Base-by-base conservation (phyloP, 106 monocot genomes). In the Cymbidium sinense region DNA sequence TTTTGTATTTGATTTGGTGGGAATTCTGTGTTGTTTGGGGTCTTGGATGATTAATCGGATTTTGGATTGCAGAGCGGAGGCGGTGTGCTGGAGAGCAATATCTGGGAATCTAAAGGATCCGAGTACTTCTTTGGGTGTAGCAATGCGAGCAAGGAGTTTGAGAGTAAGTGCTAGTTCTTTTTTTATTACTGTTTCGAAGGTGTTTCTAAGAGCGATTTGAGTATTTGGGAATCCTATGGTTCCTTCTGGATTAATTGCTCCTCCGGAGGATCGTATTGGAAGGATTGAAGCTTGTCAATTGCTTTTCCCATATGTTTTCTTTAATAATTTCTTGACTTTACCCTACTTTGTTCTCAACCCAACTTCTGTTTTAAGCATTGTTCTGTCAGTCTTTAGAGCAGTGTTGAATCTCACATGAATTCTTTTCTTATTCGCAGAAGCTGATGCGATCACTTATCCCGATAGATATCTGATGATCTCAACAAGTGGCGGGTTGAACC, bases 401-500 rank as follows among this genome's bases (percentile, higher is more conserved):
- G n/a, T 34, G n/a, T 39, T 72, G 20, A 72, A 72, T 72, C 21
- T 72, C 20, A 19, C 7, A 35, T 36, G 18, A 21, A 0, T 72
- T 39, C 37, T 31, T 70, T 34, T 13, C 69, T 69, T 72, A 5
- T 72, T 72, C 30, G 37, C 71, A 72, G 71, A 72, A 39, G 71
- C 71, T 72, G 71, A 39, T 39, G 35, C 20, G 5, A 39, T 72
- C n/a, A 72, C 19, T 39, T 37, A 37, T 72, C 34, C 71, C 0
- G 35, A 77, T 77, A 64, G 77, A 6, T 77, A 39, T 41, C 23
- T 77, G 27, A 64, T 77, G 64, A 77, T 77, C 34, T 55, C 64
- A 77, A 77, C 77, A 20, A 77, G 77, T 43, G 77, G 77, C 23
- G 77, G 77, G 15, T 27, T 77, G 15, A 77, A 83, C 47, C 83